These are phyloP conservation scores for Paecilomyces dactylethromorphus DNA, from an alignment of 2,329 filamentous ascomycete species.

Conservation along the genomic window DNA sequence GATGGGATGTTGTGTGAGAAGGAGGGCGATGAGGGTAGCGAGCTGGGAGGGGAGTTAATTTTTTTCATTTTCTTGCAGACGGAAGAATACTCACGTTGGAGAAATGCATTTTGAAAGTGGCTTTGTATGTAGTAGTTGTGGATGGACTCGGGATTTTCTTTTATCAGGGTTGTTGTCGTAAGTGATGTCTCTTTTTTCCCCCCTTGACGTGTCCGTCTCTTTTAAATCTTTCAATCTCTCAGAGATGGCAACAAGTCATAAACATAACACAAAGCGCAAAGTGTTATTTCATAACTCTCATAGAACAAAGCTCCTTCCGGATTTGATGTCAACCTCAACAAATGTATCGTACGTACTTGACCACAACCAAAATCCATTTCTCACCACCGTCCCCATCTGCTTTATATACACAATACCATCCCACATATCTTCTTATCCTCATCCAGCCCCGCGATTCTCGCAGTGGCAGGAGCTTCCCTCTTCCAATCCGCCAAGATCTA, in stretches of 20 bases:
- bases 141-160: neutral
- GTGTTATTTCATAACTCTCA: neutral
- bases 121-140: neutral
- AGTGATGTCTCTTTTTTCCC: no score
- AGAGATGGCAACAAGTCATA: no score
- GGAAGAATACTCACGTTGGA: neutral
- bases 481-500: neutral
- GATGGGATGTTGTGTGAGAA: slow-evolving; percentile 8
- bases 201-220: no score
- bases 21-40: slow-evolving; percentile 12
- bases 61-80: neutral
- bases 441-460: neutral
- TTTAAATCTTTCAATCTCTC: neutral
- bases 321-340: no score
- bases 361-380: neutral
- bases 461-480: neutral
- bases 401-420: neutral
- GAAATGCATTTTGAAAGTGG: neutral
- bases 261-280: no score
- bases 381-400: neutral
- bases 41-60: slow-evolving; percentile 4
- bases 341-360: no score
- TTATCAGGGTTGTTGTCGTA: neutral
- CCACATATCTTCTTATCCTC: neutral
- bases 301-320: neutral